phyloP scores from a whole-genome alignment of 768 basidiomycete genomes.

The Auricularia cornea region DNA sequence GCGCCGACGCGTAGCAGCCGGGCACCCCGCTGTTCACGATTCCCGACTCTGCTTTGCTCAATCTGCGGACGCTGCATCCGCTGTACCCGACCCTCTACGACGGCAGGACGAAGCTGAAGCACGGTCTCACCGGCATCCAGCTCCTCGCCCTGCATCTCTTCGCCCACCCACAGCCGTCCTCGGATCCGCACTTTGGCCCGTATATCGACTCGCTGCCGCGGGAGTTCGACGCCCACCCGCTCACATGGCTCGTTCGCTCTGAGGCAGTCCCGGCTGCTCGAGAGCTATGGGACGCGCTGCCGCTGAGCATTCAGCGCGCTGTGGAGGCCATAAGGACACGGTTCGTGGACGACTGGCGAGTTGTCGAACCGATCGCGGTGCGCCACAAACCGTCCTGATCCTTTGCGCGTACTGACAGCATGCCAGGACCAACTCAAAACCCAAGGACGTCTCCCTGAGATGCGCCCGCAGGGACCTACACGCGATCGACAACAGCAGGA shows the following conservation, averaged over 20 bases:
- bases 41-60: slow-evolving; percentile 64
- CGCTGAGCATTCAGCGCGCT: slow-evolving; percentile 36
- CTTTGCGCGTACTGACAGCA: too few species aligned
- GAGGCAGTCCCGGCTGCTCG: slow-evolving; percentile 10
- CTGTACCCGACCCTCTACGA: slow-evolving; percentile 39
- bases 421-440: too few species aligned
- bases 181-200: slow-evolving; percentile 55
- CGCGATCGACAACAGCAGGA: slow-evolving; percentile 2
- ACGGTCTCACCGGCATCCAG: slow-evolving; percentile 54
- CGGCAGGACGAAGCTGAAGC: slow-evolving; percentile 2
- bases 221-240: slow-evolving; percentile 69
- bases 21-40: slow-evolving; percentile 52
- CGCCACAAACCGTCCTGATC: background rate
- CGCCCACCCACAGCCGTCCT: slow-evolving; percentile 49
- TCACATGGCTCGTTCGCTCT: slow-evolving; percentile 56
- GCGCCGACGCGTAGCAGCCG: background rate
- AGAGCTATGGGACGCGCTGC: slow-evolving; percentile 36
- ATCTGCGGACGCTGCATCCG: slow-evolving; percentile 54
- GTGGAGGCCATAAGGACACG: slow-evolving; percentile 36
- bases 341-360: slow-evolving; percentile 52
- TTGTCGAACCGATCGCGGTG: slow-evolving; percentile 15
- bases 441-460: too few species aligned
- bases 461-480: too few species aligned
- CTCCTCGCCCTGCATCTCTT: slow-evolving; percentile 74
- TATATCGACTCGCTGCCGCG: slow-evolving; percentile 74